A percentile compares a stretch with the other conserved stretches of the same genome.
phyloP scores from a whole-genome alignment of 2,329 filamentous ascomycete genomes.

The Arthroderma sp. region DNA sequence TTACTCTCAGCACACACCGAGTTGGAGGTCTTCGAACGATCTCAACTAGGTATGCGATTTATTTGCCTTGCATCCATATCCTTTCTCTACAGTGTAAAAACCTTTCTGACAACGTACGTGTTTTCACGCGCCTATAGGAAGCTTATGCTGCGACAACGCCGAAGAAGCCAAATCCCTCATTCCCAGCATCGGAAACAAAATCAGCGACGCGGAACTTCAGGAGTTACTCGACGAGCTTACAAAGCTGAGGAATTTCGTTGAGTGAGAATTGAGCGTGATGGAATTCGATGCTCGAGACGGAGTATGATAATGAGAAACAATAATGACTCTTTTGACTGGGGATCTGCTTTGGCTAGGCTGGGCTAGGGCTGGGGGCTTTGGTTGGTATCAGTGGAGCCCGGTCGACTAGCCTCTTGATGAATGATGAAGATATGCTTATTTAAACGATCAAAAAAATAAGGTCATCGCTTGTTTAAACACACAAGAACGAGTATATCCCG shows the following conservation, averaged over 20 bases:
- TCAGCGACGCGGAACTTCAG: conserved; percentile 76
- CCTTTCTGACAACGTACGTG: not conserved
- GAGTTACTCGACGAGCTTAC: conserved; percentile 81
- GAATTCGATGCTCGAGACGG: too few species aligned
- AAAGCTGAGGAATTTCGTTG: conserved; percentile 50
- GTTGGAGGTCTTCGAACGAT: conserved; percentile 83
- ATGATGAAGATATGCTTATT: too few species aligned
- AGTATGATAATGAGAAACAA: too few species aligned
- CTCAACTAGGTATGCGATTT: conserved; percentile 60
- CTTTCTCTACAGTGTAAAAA: not conserved
- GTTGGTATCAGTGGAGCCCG: too few species aligned
- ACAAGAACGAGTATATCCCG: too few species aligned
- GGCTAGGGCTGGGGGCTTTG: too few species aligned
- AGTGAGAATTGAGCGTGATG: conserved; percentile 14
- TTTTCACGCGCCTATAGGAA: conserved; percentile 43
- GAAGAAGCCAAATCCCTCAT: conserved; percentile 97
- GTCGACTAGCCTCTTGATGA: too few species aligned
- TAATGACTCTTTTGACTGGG: too few species aligned
- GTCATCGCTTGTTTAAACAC: too few species aligned
- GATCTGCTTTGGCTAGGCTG: too few species aligned
- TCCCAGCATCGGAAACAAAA: conserved; percentile 77
- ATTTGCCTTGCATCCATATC: not conserved
- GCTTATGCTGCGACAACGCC: conserved; percentile 77
- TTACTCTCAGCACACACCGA: conserved; percentile 63
- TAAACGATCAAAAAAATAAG: too few species aligned